Percentiles rank a stretch among this genome's conserved stretches.
Evolutionary conservation across 129 eudicot genomes (phyloP).

Genomic region (Flaveria linearis): DNA sequence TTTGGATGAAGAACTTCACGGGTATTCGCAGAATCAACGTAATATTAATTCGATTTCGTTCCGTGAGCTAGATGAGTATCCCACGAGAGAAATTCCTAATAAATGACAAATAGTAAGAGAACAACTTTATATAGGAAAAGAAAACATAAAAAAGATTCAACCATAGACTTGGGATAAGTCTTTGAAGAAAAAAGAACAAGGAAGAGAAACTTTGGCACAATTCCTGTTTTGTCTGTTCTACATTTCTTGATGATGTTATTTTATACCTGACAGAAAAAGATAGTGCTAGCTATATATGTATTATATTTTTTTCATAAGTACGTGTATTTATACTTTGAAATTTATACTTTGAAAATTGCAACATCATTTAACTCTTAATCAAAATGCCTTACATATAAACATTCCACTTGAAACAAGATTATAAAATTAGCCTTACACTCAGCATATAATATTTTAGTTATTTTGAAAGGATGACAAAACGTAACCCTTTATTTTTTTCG

Average conservation of each 20-base stretch:
- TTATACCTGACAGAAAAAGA: background rate
- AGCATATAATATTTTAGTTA: too few relatives aligned
- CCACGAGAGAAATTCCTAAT: too few relatives aligned
- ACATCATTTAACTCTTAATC: background rate
- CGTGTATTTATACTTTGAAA: too few relatives aligned
- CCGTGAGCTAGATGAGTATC: too few relatives aligned
- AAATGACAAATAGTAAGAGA: too few relatives aligned
- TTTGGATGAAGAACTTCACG: too few relatives aligned
- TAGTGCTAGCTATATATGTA: background rate
- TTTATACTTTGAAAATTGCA: too few relatives aligned
- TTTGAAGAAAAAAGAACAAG: background rate
- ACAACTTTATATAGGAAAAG: background rate
- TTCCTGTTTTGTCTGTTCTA: background rate
- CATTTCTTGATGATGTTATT: background rate
- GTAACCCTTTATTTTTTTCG: too few relatives aligned
- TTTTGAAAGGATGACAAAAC: background rate
- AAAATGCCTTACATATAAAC: background rate
- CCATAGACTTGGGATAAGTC: background rate
- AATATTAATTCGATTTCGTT: too few relatives aligned
- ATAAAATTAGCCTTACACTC: too few relatives aligned
- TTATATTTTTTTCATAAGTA: too few relatives aligned
- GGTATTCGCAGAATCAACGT: too few relatives aligned
- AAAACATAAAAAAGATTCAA: background rate
- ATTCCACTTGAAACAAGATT: background rate
- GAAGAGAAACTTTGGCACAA: background rate